Evolutionary conservation across 2,329 filamentous ascomycete genomes (phyloP), one percentile per base, ranked within the genome.

Genomic region (Beauveria rudraprayagi): DNA sequence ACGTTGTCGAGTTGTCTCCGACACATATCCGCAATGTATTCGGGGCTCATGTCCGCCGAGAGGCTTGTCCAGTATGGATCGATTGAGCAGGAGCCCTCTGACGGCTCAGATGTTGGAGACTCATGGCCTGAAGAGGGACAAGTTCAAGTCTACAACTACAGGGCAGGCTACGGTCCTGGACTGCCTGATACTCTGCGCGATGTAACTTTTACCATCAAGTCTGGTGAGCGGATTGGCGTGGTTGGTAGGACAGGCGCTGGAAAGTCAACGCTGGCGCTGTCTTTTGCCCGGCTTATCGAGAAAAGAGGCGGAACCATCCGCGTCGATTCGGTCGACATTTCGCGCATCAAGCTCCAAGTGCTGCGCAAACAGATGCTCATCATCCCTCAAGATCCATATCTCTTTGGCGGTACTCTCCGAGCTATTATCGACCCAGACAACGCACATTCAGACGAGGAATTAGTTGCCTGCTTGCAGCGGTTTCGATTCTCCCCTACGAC

Each of bases 1-100:
- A 74, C 78, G 5, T 78, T 89, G 50, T 80, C 83, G 57, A 86
- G 80, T 80, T 77, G 81, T 0, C 78, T 89, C 40, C 77, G 84
- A 1, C 74, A 83, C 57, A 88, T 87, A 68, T 78, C 85, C 0
- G 86, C 83, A 63, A 74, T 89, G 3, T 88, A 91, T 68, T 74
- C 90, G 5, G 82, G 87, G 66, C 88, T 90, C 84, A 89, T 89
- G 65, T 81, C 85, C 0, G 83, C 83, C 0, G 87, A 90, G 71
- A 77, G 87, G 17, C 81, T 90, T 34, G 75, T 88, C 5, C 87
- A 90, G 69, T 91, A 90, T 71, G 80, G 83, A 0, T 79, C 82
- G 52, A 77, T 89, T n/a, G 73, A 78, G 16, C 88, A 82, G 0
- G 87, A 89, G 69, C 77, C 80, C 40, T 81, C 84, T 26, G 80